Conservation (phyloP, 2,329 filamentous ascomycete species). For the Fusarium neocosmosporiellum region DNA sequence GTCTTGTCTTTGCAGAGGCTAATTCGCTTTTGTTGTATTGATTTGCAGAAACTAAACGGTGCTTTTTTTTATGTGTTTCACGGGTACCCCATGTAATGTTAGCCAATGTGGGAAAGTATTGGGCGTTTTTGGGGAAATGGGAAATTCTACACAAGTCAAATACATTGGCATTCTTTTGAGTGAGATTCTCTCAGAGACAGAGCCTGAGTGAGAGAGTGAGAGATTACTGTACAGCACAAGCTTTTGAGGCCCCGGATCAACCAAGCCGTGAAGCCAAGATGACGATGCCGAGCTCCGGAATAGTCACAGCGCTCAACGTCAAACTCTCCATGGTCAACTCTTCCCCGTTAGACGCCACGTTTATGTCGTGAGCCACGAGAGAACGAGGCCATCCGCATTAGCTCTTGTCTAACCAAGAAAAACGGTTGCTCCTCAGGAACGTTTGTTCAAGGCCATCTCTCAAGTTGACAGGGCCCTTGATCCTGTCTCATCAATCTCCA, state of each 20-base stretch:
- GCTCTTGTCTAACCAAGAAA: neutral
- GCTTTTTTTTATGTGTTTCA: neutral
- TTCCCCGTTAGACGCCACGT: slow-evolving; percentile 8
- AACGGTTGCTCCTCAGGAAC: slow-evolving; percentile 5
- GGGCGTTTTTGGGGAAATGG: neutral
- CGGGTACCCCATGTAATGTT: slow-evolving; percentile 32
- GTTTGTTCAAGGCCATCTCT: neutral
- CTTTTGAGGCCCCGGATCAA: neutral
- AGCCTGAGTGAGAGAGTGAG: neutral
- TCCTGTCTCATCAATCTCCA: slow-evolving; percentile 23
- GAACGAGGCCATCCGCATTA: neutral
- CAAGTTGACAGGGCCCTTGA: slow-evolving; percentile 15
- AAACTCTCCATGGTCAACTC: slow-evolving; percentile 20
- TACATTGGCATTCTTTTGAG: neutral
- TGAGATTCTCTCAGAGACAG: neutral
- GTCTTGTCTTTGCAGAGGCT: slow-evolving; percentile 39
- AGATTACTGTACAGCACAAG: neutral
- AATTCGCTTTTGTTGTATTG: slow-evolving; percentile 26
- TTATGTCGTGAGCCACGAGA: neutral
- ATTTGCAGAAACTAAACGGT: slow-evolving; percentile 35
- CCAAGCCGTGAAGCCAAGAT: neutral
- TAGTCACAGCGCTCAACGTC: slow-evolving; percentile 10
- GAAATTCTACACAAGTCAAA: neutral
- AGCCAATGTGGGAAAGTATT: neutral
- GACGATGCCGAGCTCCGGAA: neutral